These are phyloP conservation scores for Primulina tabacum DNA, from an alignment of 257 asterid species.

Conservation along the genomic window DNA sequence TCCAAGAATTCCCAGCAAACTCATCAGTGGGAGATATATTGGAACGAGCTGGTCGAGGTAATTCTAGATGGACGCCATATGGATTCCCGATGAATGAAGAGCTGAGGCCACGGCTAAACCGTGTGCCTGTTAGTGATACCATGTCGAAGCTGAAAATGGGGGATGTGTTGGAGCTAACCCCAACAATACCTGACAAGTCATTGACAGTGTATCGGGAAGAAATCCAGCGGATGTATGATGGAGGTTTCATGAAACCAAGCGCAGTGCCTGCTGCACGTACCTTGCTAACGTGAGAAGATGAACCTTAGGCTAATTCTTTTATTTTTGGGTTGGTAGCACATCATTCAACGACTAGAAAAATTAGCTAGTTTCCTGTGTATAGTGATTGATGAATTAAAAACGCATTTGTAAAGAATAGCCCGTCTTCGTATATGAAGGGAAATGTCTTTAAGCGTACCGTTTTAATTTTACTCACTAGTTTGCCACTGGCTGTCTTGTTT, in stretches of 20 bases:
- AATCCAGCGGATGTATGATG: conserved; percentile 87
- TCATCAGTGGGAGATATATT: conserved; percentile 72
- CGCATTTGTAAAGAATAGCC: conserved; percentile 40
- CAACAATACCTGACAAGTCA: conserved; percentile 78
- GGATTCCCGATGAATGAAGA: conserved; percentile 78
- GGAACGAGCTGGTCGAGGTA: conserved; percentile 62
- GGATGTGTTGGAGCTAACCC: conserved; percentile 86
- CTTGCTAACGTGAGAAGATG: conserved; percentile 50
- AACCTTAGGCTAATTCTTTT: conserved; percentile 19
- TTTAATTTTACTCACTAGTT: too few species aligned
- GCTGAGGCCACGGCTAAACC: conserved; percentile 79
- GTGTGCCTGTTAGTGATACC: conserved; percentile 61
- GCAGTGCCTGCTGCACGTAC: conserved; percentile 34
- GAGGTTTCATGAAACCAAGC: conserved; percentile 39
- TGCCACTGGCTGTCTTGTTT: neutral
- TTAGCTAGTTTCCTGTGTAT: conserved; percentile 41
- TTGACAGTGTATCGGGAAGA: conserved; percentile 76
- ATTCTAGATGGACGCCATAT: conserved; percentile 56
- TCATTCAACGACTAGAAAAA: neutral
- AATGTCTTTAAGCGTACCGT: neutral
- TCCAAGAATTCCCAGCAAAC: conserved; percentile 75
- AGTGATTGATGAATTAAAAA: conserved; percentile 7
- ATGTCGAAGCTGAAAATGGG: conserved; percentile 84
- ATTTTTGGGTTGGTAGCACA: conserved; percentile 18
- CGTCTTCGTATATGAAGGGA: conserved; percentile 23